Percentiles rank a stretch among this genome's conserved stretches.
phyloP scores from a whole-genome alignment of 2,329 filamentous ascomycete genomes.

The Sporothrix inflata region DNA sequence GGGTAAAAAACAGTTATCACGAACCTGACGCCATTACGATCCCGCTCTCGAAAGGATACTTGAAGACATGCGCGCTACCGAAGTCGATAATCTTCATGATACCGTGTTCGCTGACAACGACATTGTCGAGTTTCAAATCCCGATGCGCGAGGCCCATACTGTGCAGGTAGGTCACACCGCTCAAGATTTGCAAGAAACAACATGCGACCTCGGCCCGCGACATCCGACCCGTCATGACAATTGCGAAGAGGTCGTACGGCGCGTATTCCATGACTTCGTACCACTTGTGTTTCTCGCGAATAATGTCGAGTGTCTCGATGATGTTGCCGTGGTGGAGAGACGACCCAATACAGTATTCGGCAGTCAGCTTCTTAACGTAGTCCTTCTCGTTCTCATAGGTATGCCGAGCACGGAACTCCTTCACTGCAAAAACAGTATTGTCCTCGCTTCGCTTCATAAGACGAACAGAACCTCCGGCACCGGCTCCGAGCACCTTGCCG shows the following conservation, averaged over 20 bases:
- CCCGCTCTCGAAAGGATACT: conserved; percentile 93
- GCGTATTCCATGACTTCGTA: conserved; percentile 99
- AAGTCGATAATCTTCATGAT: conserved; percentile 99
- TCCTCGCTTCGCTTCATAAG: conserved; percentile 93
- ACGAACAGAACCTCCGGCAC: conserved; percentile 90
- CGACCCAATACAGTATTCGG: conserved; percentile 97
- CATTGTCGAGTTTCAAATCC: conserved; percentile 95
- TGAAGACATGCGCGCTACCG: conserved; percentile 94
- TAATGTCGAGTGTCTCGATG: conserved; percentile 95
- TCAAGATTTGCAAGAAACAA: conserved; percentile 90
- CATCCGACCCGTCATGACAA: conserved; percentile 99
- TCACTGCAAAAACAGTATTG: conserved; percentile 92
- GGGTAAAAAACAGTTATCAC: conserved; percentile 40
- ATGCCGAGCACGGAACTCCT: conserved; percentile 91
- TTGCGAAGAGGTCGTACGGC: conserved; percentile 93
- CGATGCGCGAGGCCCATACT: conserved; percentile 93
- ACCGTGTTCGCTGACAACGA: conserved; percentile 91
- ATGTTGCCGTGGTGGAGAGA: conserved; percentile 97
- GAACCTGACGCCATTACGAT: conserved; percentile 79
- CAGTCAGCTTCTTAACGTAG: conserved; percentile 97
- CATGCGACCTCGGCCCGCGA: conserved; percentile 86
- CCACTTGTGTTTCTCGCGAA: conserved; percentile 92
- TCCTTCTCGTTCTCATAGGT: conserved; percentile 92
- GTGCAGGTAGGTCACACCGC: conserved; percentile 91
- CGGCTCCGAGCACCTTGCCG: conserved; percentile 89